These are phyloP conservation scores for Teratosphaeria viscida DNA, from an alignment of 2,329 filamentous ascomycete species.

Conservation along the genomic window DNA sequence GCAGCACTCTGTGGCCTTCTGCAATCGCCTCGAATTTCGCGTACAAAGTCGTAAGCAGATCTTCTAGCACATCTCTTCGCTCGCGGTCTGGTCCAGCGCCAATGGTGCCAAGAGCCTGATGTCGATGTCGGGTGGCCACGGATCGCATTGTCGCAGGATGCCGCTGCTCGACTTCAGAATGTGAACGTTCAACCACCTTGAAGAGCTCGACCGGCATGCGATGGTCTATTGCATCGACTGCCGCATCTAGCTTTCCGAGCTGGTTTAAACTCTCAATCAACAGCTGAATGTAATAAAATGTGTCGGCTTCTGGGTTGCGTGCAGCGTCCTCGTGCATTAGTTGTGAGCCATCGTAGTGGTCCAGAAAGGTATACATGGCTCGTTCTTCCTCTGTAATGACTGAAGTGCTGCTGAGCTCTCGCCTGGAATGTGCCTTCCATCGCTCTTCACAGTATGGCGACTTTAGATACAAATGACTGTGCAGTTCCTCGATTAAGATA, in stretches of 20 bases:
- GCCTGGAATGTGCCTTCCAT: constrained; percentile 72
- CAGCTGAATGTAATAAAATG: constrained; percentile 83
- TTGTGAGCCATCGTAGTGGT: constrained; percentile 43
- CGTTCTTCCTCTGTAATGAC: constrained; percentile 37
- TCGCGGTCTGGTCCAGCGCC: constrained; percentile 16
- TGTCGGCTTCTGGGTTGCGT: constrained; percentile 90
- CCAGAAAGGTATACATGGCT: constrained; percentile 47
- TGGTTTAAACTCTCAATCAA: constrained; percentile 84
- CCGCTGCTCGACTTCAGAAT: constrained; percentile 83
- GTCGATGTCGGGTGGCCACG: constrained; percentile 19
- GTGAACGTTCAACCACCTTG: constrained; percentile 85
- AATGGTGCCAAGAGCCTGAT: constrained; percentile 16
- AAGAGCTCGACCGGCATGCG: constrained; percentile 89
- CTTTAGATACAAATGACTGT: constrained; percentile 94
- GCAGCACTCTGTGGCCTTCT: constrained; percentile 85
- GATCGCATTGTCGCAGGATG: constrained; percentile 68
- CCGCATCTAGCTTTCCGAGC: constrained; percentile 72
- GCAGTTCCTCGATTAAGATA: constrained; percentile 91
- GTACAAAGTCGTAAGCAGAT: constrained; percentile 84
- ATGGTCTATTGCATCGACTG: constrained; percentile 84
- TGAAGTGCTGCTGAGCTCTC: constrained; percentile 2
- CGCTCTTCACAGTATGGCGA: constrained; percentile 94
- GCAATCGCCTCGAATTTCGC: constrained; percentile 96
- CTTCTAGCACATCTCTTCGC: constrained; percentile 69
- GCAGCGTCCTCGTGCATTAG: constrained; percentile 73